Evolutionary conservation across 2,329 filamentous ascomycete species (phyloP).

Genomic region (Aureobasidium uvarum): DNA sequence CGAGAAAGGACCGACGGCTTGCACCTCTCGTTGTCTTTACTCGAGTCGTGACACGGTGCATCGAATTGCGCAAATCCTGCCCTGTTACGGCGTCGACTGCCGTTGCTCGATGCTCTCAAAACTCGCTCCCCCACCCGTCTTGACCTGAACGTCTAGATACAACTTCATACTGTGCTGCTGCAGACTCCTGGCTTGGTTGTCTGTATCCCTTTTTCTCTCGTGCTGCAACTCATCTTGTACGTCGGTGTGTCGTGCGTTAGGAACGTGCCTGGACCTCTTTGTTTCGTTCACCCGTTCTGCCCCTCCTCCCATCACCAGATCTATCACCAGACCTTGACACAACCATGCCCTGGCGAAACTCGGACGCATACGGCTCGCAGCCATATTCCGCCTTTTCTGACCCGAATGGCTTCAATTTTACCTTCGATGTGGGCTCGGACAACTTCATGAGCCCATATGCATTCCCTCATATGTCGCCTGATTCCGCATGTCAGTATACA

Average conservation of each 20-base stretch:
- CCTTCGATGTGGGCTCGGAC: conserved; percentile 22
- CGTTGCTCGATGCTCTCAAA: conserved; percentile 19
- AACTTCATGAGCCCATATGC: conserved; percentile 24
- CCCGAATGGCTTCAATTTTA: conserved; percentile 22
- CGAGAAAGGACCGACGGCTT: conserved; percentile 24
- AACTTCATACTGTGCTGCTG: conserved; percentile 8
- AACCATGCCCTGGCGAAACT: conserved; percentile 18
- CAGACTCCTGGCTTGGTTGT: conserved; percentile 4
- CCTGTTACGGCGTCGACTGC: conserved; percentile 21
- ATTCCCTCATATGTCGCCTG: conserved; percentile 26
- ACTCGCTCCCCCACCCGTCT: conserved; percentile 13
- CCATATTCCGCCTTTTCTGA: conserved; percentile 23
- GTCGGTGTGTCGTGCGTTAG: conserved; percentile 17
- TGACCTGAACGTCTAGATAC: conserved; percentile 1
- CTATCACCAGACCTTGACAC: conserved; percentile 22
- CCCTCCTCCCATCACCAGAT: conserved; percentile 22
- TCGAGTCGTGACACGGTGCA: conserved; percentile 21
- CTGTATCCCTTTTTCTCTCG: neutral
- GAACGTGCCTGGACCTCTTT: conserved; percentile 8
- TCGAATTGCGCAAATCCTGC: conserved; percentile 21
- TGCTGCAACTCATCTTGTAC: conserved; percentile 2
- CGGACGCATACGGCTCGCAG: conserved; percentile 24
- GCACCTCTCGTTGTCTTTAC: neutral
- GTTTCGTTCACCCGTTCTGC: conserved; percentile 16
- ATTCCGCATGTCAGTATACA: conserved; percentile 24